Percentiles rank a stretch among this genome's conserved stretches.
phyloP scores from a whole-genome alignment of 805 yeast species.

The Kuraishia ogatae region DNA sequence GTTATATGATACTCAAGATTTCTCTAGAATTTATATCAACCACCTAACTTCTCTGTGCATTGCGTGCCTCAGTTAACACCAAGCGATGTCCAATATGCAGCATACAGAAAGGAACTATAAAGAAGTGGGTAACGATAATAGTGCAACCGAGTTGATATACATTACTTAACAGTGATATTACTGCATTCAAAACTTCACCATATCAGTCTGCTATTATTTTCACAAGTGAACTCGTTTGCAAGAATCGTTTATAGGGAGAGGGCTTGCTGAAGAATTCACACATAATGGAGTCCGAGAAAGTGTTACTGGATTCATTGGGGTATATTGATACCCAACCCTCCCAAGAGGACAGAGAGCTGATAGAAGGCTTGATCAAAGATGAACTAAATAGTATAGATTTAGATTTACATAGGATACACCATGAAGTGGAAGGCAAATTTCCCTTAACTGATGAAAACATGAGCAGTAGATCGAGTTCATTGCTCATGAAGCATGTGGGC shows the following conservation, averaged over 20 bases:
- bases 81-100: background rate
- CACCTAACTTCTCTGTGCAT: background rate
- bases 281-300: background rate
- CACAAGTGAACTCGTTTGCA: no score
- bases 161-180: no score
- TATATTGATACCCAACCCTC: constrained; percentile 16
- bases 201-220: no score
- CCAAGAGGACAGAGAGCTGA: constrained; percentile 9
- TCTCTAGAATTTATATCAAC: no score
- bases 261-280: background rate
- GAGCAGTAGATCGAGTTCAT: background rate
- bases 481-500: background rate
- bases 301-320: constrained; percentile 12
- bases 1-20: no score
- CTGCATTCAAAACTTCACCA: no score
- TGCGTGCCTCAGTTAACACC: background rate
- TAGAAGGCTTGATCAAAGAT: constrained; percentile 13
- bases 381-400: constrained; percentile 10
- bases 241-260: background rate
- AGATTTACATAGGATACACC: constrained; percentile 6
- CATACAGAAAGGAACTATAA: background rate
- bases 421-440: constrained; percentile 2
- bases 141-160: no score
- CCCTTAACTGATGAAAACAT: background rate
- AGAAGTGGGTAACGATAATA: background rate